A percentile compares a stretch with the other conserved stretches of the same genome.
phyloP scores from a whole-genome alignment of 2,329 filamentous ascomycete species.

The Cladophialophora psammophila region DNA sequence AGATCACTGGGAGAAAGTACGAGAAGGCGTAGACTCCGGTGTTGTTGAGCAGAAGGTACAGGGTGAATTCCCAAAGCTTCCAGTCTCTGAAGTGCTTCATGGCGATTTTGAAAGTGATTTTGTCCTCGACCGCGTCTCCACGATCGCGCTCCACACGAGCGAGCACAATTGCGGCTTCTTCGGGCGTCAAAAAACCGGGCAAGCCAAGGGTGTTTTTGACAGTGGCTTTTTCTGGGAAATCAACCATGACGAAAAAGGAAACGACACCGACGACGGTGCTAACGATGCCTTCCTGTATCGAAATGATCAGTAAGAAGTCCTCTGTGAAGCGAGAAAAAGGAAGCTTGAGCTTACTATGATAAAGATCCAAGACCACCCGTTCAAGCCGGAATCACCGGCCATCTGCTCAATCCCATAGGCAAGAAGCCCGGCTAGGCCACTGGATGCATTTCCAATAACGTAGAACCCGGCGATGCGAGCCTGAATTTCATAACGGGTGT shows the following conservation, averaged over 20 bases:
- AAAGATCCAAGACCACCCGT: background rate
- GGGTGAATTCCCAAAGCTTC: background rate
- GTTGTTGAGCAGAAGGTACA: background rate
- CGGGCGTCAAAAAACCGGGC: no score
- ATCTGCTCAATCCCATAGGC: constrained; percentile 48
- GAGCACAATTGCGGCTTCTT: no score
- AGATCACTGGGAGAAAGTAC: background rate
- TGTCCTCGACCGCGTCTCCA: no score
- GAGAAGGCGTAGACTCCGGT: background rate
- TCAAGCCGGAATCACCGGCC: constrained; percentile 21
- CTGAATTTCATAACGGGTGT: constrained; percentile 48
- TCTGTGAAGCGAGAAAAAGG: background rate
- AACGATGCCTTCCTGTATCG: background rate
- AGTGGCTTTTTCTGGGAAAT: background rate
- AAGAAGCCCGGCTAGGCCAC: constrained; percentile 47
- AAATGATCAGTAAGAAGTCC: background rate
- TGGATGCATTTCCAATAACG: constrained; percentile 37
- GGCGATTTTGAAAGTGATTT: no score
- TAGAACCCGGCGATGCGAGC: constrained; percentile 42
- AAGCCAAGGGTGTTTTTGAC: no score
- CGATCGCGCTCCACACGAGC: no score
- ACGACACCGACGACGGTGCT: background rate
- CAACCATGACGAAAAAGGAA: background rate
- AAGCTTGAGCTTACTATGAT: background rate
- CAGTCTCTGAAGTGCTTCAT: no score